Conservation (phyloP, 129 eudicot species). For the Glebionis coronaria region DNA sequence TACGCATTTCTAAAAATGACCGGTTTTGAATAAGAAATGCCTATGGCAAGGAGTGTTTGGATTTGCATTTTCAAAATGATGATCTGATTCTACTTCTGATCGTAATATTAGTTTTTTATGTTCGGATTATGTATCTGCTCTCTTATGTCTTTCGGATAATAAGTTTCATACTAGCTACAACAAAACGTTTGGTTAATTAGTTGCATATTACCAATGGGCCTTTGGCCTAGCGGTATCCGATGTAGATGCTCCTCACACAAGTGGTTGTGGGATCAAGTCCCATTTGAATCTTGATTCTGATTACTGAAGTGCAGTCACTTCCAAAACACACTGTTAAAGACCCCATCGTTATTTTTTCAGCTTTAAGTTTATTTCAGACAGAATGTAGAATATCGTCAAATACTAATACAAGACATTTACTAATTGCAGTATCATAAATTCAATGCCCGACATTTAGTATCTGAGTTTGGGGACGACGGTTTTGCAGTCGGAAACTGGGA, state of each 20-base stretch:
- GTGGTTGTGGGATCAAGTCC: too few relatives aligned
- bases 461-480: conserved; percentile 92
- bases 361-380: too few relatives aligned
- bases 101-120: too few relatives aligned
- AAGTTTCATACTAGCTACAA: too few relatives aligned
- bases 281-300: too few relatives aligned
- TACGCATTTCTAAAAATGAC: neutral
- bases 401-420: conserved; percentile 8
- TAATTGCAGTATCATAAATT: conserved; percentile 55
- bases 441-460: conserved; percentile 52
- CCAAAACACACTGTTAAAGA: neutral
- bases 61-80: neutral
- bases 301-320: neutral
- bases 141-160: too few relatives aligned
- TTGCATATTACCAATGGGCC: too few relatives aligned
- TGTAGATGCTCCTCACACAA: too few relatives aligned
- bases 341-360: neutral
- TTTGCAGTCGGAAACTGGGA: conserved; percentile 96
- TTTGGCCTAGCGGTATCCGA: neutral
- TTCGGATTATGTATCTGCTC: too few relatives aligned
- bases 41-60: neutral
- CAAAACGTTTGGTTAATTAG: too few relatives aligned
- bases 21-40: too few relatives aligned
- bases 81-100: too few relatives aligned
- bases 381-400: conserved; percentile 4